Evolutionary conservation across 169 alveolate species (phyloP).

Genomic region (Cryptosporidium xiaoi): DNA sequence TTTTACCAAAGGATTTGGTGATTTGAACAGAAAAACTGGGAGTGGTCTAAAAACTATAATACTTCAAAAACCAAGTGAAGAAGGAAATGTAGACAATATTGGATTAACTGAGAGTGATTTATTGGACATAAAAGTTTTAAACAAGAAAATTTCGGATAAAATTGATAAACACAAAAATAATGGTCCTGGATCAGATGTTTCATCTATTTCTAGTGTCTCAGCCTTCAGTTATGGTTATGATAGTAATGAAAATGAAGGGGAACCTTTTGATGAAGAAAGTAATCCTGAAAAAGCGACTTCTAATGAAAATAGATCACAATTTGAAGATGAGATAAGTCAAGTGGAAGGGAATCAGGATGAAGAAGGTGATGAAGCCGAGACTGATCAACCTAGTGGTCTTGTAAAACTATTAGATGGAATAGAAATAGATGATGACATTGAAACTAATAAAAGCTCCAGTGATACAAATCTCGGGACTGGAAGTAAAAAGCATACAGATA

Average conservation of each 20-base stretch:
- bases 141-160: background rate
- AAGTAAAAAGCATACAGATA: background rate
- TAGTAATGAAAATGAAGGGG: background rate
- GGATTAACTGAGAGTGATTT: background rate
- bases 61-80: no score
- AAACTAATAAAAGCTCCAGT: no score
- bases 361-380: background rate
- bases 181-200: background rate
- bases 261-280: background rate
- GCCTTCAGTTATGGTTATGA: background rate
- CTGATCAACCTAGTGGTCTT: background rate
- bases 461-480: no score
- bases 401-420: background rate
- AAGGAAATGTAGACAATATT: no score
- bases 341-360: background rate
- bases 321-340: background rate
- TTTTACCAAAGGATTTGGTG: no score
- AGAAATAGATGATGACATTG: background rate
- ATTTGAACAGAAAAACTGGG: no score
- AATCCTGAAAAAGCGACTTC: background rate
- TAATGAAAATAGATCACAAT: no score
- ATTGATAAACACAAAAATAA: background rate
- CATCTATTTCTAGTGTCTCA: conserved; percentile 51
- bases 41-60: no score
- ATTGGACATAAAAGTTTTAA: background rate